Conservation (phyloP, 352 stramenopile species). For the Phytophthora sansomeana region DNA sequence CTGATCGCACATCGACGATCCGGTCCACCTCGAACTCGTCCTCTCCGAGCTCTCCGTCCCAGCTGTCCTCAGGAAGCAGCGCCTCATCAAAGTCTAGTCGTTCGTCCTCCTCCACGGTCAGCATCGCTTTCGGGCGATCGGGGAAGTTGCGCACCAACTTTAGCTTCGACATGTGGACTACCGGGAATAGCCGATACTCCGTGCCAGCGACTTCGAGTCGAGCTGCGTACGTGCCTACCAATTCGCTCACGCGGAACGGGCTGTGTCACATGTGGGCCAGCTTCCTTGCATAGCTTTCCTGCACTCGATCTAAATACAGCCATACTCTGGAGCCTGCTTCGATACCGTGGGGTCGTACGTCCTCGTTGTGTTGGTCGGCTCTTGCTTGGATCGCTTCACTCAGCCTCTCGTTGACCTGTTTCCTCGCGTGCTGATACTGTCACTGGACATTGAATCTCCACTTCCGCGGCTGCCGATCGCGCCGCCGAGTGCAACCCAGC, state of each 20-base stretch:
- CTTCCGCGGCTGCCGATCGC: too few relatives aligned
- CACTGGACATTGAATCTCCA: too few relatives aligned
- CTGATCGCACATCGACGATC: too few relatives aligned
- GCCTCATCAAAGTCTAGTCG: constrained; percentile 33
- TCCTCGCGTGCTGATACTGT: too few relatives aligned
- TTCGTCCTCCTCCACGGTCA: not conserved
- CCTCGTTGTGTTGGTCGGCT: too few relatives aligned
- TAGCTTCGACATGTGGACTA: constrained; percentile 33
- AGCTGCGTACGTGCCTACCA: constrained; percentile 4
- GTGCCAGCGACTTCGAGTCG: constrained; percentile 9
- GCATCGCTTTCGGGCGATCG: not conserved
- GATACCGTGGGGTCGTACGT: too few relatives aligned
- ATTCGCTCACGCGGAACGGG: constrained; percentile 29
- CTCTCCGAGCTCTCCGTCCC: not conserved
- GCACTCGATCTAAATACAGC: constrained; percentile 2
- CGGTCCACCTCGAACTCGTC: constrained; percentile 15
- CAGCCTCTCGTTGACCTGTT: too few relatives aligned
- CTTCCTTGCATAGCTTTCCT: constrained; percentile 8
- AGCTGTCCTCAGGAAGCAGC: constrained; percentile 18
- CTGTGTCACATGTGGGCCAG: constrained; percentile 32
- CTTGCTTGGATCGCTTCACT: too few relatives aligned
- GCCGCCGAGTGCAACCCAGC: too few relatives aligned
- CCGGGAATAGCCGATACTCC: constrained; percentile 23
- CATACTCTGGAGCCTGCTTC: too few relatives aligned
- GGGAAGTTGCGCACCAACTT: constrained; percentile 14